Evolutionary conservation across 176 grass and related monocot genomes (phyloP).

Genomic region (Musa acuminata): DNA sequence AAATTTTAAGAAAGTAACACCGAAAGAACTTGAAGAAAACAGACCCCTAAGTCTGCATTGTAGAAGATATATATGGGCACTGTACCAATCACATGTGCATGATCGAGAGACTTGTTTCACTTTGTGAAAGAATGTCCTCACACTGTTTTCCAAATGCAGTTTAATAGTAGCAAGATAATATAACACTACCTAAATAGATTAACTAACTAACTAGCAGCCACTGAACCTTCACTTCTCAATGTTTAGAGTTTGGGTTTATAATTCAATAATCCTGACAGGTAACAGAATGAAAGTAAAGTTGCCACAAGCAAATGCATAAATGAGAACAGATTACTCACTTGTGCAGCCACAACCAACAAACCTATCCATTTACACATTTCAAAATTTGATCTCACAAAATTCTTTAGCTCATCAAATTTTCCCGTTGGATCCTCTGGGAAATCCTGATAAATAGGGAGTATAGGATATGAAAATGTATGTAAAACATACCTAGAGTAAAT

Average conservation of each 20-base stretch:
- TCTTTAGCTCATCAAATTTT: slow-evolving; percentile 75
- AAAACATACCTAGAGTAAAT: not conserved
- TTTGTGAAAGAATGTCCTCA: not conserved
- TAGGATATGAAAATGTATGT: not conserved
- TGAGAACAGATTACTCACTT: slow-evolving; percentile 34
- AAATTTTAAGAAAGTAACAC: not conserved
- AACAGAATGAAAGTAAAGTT: not conserved
- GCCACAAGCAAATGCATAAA: not conserved
- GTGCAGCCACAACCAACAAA: slow-evolving; percentile 51
- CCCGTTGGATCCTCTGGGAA: slow-evolving; percentile 71
- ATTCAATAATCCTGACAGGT: not conserved
- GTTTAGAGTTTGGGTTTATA: not conserved
- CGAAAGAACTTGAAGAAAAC: not conserved
- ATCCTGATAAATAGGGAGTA: slow-evolving; percentile 43
- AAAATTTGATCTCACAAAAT: slow-evolving; percentile 64
- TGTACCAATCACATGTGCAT: not conserved
- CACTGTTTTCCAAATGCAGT: not conserved
- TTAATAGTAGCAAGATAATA: not conserved
- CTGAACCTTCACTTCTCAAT: not conserved
- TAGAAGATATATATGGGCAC: not conserved
- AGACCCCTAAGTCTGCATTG: not conserved
- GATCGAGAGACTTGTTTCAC: not conserved
- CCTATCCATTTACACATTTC: slow-evolving; percentile 91
- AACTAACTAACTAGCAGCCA: not conserved
- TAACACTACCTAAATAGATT: not conserved